Evolutionary conservation across 495 filamentous ascomycete species (phyloP).

Genomic region (Annulohypoxylon maeteangense): DNA sequence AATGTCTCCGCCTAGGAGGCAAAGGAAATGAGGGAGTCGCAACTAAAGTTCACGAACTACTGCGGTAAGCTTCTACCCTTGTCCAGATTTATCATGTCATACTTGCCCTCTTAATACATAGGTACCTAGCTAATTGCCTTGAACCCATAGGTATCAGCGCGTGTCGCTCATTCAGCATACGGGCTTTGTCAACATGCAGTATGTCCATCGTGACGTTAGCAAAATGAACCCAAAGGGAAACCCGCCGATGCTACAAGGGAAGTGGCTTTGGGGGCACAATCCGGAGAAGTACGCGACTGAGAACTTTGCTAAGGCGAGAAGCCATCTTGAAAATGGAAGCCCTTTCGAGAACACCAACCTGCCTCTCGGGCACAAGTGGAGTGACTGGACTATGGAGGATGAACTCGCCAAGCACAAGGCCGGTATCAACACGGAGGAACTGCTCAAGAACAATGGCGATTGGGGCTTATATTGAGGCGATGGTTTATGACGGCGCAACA

Average conservation of each 20-base stretch:
- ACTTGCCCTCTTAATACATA: background rate
- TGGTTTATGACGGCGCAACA: background rate
- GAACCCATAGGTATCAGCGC: slow-evolving; percentile 49
- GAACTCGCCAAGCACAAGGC: slow-evolving; percentile 36
- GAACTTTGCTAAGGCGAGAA: slow-evolving; percentile 51
- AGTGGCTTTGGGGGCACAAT: slow-evolving; percentile 59
- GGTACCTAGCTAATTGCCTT: background rate
- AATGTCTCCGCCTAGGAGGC: slow-evolving; percentile 63
- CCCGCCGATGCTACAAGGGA: slow-evolving; percentile 46
- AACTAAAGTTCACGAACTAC: slow-evolving; percentile 50
- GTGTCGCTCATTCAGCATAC: slow-evolving; percentile 58
- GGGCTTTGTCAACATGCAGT: slow-evolving; percentile 57
- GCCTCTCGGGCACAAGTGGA: slow-evolving; percentile 46
- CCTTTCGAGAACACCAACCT: slow-evolving; percentile 49
- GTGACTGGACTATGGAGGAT: slow-evolving; percentile 51
- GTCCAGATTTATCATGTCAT: too few relatives aligned
- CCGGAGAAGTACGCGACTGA: slow-evolving; percentile 59
- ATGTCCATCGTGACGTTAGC: slow-evolving; percentile 55
- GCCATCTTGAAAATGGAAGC: slow-evolving; percentile 39
- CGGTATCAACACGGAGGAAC: slow-evolving; percentile 7
- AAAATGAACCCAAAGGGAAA: slow-evolving; percentile 48
- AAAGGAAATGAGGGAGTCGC: slow-evolving; percentile 44
- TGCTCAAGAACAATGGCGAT: slow-evolving; percentile 30
- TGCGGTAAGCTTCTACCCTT: slow-evolving; percentile 32
- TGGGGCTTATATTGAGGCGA: too few relatives aligned